These are phyloP conservation scores for Abelmoschus esculentus DNA, from an alignment of 345 rosid genomes.

Conservation along the genomic window DNA sequence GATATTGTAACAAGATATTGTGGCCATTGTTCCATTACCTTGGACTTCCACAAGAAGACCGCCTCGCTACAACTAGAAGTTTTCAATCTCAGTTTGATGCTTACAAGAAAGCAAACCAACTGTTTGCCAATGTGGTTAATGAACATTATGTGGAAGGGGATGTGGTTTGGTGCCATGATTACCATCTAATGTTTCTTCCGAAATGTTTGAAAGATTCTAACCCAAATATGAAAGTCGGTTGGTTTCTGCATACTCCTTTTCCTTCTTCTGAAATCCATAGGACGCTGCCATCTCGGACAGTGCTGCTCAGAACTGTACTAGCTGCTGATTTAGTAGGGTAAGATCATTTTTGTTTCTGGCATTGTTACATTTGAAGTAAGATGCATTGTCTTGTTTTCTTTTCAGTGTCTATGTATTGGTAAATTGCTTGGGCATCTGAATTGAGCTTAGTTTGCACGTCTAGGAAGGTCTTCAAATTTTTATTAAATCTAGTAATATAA, in stretches of 20 bases:
- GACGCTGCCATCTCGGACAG: not conserved
- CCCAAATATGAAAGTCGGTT: not conserved
- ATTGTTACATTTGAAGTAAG: not conserved
- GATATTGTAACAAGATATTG: slow-evolving; percentile 51
- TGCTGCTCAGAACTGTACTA: not conserved
- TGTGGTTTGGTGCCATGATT: slow-evolving; percentile 64
- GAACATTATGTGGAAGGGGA: slow-evolving; percentile 44
- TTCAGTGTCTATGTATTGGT: not conserved
- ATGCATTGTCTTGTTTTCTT: not conserved
- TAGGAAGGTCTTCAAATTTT: not conserved
- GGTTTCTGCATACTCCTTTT: slow-evolving; percentile 2
- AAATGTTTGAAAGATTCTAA: not conserved
- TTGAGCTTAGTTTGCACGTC: slow-evolving; percentile 9
- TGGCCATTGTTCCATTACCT: slow-evolving; percentile 65
- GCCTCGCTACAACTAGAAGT: slow-evolving; percentile 50
- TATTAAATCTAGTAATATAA: not conserved
- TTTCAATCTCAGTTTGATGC: slow-evolving; percentile 60
- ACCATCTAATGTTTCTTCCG: slow-evolving; percentile 13
- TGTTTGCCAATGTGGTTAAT: slow-evolving; percentile 52
- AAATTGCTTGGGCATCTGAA: not conserved
- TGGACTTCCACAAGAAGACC: slow-evolving; percentile 55
- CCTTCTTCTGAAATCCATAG: slow-evolving; percentile 2
- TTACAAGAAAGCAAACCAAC: slow-evolving; percentile 50
- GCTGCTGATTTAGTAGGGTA: slow-evolving; percentile 6
- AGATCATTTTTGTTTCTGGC: not conserved